Percentiles rank a stretch among this genome's conserved stretches.
These are phyloP conservation scores for Coemansia biformis DNA, from an alignment of 192 early-diverging fungal genomes.

Conservation along the genomic window DNA sequence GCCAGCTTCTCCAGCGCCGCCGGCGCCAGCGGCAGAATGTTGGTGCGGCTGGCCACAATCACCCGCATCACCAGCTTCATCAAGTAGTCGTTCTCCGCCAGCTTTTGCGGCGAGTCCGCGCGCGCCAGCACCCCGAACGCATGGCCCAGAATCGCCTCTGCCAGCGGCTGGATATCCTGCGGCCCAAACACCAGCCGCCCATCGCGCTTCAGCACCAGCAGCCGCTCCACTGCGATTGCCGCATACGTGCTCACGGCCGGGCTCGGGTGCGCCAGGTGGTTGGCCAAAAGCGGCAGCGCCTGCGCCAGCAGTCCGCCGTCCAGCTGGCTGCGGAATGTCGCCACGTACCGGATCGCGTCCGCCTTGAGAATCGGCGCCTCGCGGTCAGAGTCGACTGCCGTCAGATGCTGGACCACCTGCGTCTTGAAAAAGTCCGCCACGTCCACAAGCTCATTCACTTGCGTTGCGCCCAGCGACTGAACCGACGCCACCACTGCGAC, in stretches of 20 bases:
- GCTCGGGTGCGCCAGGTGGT: slow-evolving; percentile 74
- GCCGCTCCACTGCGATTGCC: slow-evolving; percentile 84
- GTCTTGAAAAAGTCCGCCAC: slow-evolving; percentile 76
- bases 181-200: slow-evolving; percentile 57
- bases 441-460: slow-evolving; percentile 77
- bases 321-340: slow-evolving; percentile 92
- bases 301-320: slow-evolving; percentile 69
- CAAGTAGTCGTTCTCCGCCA: slow-evolving; percentile 94
- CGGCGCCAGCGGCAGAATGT: slow-evolving; percentile 65
- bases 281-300: slow-evolving; percentile 71
- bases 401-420: slow-evolving; percentile 81
- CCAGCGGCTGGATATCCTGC: slow-evolving; percentile 64
- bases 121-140: slow-evolving; percentile 74
- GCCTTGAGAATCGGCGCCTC: slow-evolving; percentile 86
- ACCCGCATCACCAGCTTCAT: slow-evolving; percentile 92
- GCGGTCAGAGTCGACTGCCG: slow-evolving; percentile 58
- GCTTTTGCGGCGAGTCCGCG: slow-evolving; percentile 77
- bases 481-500: slow-evolving; percentile 77
- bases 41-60: slow-evolving; percentile 67
- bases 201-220: slow-evolving; percentile 73
- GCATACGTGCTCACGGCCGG: slow-evolving; percentile 89
- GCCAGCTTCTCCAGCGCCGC: slow-evolving; percentile 72
- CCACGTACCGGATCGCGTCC: slow-evolving; percentile 90
- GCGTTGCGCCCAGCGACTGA: slow-evolving; percentile 75
- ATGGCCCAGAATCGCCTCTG: slow-evolving; percentile 61